Conservation (phyloP, 148 eudicot genomes). For the Nyssa sinensis region DNA sequence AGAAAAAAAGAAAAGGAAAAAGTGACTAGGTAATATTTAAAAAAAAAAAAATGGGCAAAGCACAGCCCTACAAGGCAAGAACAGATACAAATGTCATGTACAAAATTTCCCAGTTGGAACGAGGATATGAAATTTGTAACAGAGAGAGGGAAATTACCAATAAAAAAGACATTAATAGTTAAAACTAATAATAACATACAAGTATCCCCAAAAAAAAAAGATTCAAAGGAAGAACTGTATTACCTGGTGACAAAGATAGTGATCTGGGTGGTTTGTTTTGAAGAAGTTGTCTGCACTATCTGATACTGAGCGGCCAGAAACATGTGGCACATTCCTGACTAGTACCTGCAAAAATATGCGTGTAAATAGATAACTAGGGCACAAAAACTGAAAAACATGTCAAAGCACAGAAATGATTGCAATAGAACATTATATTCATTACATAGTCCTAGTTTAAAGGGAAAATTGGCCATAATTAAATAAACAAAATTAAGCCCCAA, state of each 20-base stretch:
- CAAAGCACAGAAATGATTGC: no score
- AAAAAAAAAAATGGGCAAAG: no score
- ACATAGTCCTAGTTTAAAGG: background rate
- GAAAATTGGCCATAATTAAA: background rate
- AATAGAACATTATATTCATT: background rate
- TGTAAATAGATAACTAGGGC: background rate
- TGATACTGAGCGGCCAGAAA: conserved; percentile 64
- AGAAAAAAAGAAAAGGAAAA: background rate
- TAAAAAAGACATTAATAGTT: background rate
- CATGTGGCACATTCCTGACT: conserved; percentile 78
- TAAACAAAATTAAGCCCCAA: no score
- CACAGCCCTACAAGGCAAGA: background rate
- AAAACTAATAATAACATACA: background rate
- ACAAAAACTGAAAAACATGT: background rate
- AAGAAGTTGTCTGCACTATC: conserved; percentile 82
- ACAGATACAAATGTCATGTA: background rate
- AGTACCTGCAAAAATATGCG: conserved; percentile 59
- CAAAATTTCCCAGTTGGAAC: background rate
- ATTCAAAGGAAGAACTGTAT: background rate
- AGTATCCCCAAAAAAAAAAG: background rate
- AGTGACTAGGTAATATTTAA: background rate
- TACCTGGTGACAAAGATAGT: conserved; percentile 93
- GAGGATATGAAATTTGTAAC: background rate
- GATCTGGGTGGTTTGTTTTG: conserved; percentile 72
- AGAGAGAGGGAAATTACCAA: no score